Evolutionary conservation across 371 early-diverging fungal species (phyloP), one percentile per base, ranked within the genome.

Genomic region (Lichtheimia hyalospora): DNA sequence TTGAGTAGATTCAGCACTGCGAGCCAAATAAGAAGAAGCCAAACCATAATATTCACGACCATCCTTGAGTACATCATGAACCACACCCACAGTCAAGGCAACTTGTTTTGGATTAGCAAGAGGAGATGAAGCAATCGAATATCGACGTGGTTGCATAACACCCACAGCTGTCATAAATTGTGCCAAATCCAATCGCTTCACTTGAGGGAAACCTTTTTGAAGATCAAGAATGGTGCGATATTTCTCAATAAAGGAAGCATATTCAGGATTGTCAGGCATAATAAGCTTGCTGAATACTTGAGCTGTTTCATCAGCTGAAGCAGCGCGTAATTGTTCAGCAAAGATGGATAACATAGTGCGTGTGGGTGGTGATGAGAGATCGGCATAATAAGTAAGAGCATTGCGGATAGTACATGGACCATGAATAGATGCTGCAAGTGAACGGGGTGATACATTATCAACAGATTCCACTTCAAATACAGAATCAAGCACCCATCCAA

Each of bases 71-170:
- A 70, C 20, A 59, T 80, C 81, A 34, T 75, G 68, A 0, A 80
- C 74, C 13, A 80, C 69, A 50, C 74, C 77, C 0, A 80, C 72
- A 24, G 75, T 58, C 42, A 80, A 58, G 15, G 69, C 68, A 43
- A 69, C 73, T 15, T 58, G 39, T 0, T 50, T 50, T 16, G 74
- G 69, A 57, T 71, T 50, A 12, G 46, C 51, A 16, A 71, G 28
- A 6, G 81, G 84, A 34, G 78, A 75, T 14, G 73, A 75, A 3
- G 84, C 70, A 53, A 85, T 85, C n/a, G 84, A 83, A 58, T 85
- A 85, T n/a, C 82, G 74, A 34, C 85, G 70, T 20, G 84, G 85
- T 42, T 73, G 70, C 48, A 85, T 82, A 10, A 74, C 75, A 39
- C 64, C 58, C 3, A 77, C 78, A 42, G 71, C 62, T 5, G 81